Base-by-base conservation (phyloP, 2,329 filamentous ascomycete species). In the Diaporthe sp. region DNA sequence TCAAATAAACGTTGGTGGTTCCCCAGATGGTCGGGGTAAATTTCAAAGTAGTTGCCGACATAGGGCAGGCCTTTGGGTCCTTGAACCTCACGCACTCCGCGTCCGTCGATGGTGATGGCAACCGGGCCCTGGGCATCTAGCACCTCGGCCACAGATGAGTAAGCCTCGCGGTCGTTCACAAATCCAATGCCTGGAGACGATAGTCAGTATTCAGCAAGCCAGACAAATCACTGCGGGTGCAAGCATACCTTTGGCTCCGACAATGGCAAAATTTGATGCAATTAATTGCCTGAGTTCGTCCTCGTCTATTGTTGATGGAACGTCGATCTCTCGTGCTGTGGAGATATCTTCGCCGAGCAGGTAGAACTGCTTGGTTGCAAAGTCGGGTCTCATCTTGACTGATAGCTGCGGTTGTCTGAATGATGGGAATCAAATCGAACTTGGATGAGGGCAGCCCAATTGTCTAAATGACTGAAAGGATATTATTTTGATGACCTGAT, bases 1-100 rank as follows among this genome's bases (percentile, higher is more conserved):
- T 87, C 85, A 71, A 90, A 91, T 1, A 90, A 82, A 0, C 89
- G 85, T 61, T 90, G 85, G 74, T 90, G 87, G 80, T 91, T 91
- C 4, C 90, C 89, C 1, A 91, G 83, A 75, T 90, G 89, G 77
- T 91, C 90, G 0, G 90, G 90, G 78, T 86, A 91, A 13, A 91
- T 81, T 76, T 91, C 88, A 60, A 88, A 87, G 81, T 86, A 89
- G 78, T 87, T 90, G 28, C 90, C 90, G 4, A 91, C 81, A n/a
- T 86, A 83, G 2, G 87, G 87, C 1, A 88, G 81, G 6, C 85
- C 86, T 25, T 81, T 82, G 6, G 89, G 88, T 0, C 90, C 89
- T 2, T 88, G 90, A 10, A 91, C 81, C 3, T 87, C 83, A 1
- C 86, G 87, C 9, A 90, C 86, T 5, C 83, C 79, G 51, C 87